Evolutionary conservation across 2,329 filamentous ascomycete genomes (phyloP).

Genomic region (Tolypocladium ovalisporum): DNA sequence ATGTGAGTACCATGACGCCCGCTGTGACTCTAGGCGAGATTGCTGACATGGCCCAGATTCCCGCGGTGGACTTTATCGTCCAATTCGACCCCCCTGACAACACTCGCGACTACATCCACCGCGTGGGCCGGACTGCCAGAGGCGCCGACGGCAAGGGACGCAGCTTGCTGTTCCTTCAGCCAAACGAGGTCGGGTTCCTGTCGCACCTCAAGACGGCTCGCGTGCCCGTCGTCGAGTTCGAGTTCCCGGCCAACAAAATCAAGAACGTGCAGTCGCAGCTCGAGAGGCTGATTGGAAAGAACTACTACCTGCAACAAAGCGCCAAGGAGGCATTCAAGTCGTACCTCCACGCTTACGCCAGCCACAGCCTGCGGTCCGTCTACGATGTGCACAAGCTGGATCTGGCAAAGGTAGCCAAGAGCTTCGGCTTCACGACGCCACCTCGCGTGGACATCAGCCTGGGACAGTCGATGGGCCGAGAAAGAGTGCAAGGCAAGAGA

Average conservation of each 20-base stretch:
- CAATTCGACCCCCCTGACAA: constrained; percentile 94
- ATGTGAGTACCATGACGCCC: constrained; percentile 41
- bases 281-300: constrained; percentile 86
- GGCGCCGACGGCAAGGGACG: constrained; percentile 75
- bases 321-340: constrained; percentile 71
- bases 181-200: constrained; percentile 84
- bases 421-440: constrained; percentile 69
- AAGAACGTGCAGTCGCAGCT: constrained; percentile 83
- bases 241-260: constrained; percentile 87
- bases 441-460: constrained; percentile 74
- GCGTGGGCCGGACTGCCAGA: constrained; percentile 87
- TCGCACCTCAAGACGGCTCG: constrained; percentile 82
- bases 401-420: constrained; percentile 71
- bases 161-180: constrained; percentile 87
- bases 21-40: neutral
- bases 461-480: constrained; percentile 67
- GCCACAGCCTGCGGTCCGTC: constrained; percentile 43
- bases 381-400: constrained; percentile 82
- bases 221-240: constrained; percentile 91
- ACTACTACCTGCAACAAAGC: constrained; percentile 93
- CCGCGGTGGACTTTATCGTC: constrained; percentile 90
- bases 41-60: constrained; percentile 46
- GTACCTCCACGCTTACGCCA: constrained; percentile 92
- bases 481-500: constrained; percentile 53
- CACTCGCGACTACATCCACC: constrained; percentile 85